A percentile compares a stretch with the other conserved stretches of the same genome.
Conservation (phyloP, 106 monocot species). For the Gastrodia elata region DNA sequence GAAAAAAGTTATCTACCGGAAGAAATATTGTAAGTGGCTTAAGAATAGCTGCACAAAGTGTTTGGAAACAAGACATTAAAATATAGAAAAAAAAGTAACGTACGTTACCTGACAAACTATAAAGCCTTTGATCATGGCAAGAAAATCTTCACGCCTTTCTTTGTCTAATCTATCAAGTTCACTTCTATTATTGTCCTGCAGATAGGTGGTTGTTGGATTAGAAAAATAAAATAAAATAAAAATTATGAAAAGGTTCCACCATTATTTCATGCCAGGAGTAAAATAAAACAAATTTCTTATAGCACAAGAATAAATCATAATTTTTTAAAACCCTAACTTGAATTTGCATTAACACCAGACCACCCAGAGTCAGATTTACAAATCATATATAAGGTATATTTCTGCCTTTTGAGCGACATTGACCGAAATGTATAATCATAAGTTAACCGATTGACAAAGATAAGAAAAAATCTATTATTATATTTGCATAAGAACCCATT, state of each 20-base stretch:
- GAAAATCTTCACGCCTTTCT: conserved; percentile 49
- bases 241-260: background rate
- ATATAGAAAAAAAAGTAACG: background rate
- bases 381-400: background rate
- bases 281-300: background rate
- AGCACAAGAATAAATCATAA: background rate
- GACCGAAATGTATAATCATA: background rate
- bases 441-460: background rate
- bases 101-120: conserved; percentile 44
- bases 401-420: background rate
- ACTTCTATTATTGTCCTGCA: conserved; percentile 54
- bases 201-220: background rate
- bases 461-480: background rate
- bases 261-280: background rate
- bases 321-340: background rate
- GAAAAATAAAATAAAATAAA: background rate
- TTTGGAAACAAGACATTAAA: background rate
- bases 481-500: background rate
- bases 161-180: conserved; percentile 56
- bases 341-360: background rate
- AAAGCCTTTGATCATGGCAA: conserved; percentile 60
- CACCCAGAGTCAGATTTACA: background rate
- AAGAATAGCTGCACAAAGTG: too few relatives aligned
- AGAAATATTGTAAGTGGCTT: too few relatives aligned
- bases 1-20: too few relatives aligned